Conservation (phyloP, 2,329 filamentous ascomycete genomes). For the Gaeumannomyces sp. region DNA sequence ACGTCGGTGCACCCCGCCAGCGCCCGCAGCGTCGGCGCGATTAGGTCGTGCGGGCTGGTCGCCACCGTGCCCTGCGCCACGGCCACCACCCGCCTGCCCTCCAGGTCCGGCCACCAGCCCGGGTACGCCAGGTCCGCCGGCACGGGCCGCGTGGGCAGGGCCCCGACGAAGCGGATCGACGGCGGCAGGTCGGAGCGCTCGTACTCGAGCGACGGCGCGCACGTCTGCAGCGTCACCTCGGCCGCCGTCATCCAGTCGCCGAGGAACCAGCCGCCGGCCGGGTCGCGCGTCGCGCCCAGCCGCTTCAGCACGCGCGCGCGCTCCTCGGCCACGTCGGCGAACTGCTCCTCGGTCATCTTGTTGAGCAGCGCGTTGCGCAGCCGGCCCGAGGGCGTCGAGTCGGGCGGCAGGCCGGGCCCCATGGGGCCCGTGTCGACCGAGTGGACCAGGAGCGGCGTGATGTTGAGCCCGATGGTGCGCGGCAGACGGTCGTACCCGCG, state of each 20-base stretch:
- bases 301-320: background rate
- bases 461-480: conserved; percentile 8
- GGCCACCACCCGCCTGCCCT: conserved; percentile 32
- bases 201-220: conserved; percentile 33
- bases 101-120: conserved; percentile 39
- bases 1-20: conserved; percentile 33
- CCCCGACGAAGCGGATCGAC: conserved; percentile 37
- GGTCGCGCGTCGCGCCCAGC: background rate
- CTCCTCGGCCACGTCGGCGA: background rate
- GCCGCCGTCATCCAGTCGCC: conserved; percentile 14
- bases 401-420: conserved; percentile 10
- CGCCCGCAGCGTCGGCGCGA: conserved; percentile 37
- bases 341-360: background rate
- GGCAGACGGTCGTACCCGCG: conserved; percentile 9
- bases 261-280: background rate
- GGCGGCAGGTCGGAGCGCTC: conserved; percentile 28
- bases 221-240: conserved; percentile 31
- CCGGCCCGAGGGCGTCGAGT: conserved; percentile 9
- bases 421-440: conserved; percentile 13
- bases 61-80: conserved; percentile 43
- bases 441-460: background rate
- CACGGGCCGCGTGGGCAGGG: conserved; percentile 27
- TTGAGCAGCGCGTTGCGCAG: conserved; percentile 13
- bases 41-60: conserved; percentile 31
- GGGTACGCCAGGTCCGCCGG: conserved; percentile 28